Evolutionary conservation across 495 filamentous ascomycete genomes (phyloP).

Genomic region (Aspergillus egyptiacus): DNA sequence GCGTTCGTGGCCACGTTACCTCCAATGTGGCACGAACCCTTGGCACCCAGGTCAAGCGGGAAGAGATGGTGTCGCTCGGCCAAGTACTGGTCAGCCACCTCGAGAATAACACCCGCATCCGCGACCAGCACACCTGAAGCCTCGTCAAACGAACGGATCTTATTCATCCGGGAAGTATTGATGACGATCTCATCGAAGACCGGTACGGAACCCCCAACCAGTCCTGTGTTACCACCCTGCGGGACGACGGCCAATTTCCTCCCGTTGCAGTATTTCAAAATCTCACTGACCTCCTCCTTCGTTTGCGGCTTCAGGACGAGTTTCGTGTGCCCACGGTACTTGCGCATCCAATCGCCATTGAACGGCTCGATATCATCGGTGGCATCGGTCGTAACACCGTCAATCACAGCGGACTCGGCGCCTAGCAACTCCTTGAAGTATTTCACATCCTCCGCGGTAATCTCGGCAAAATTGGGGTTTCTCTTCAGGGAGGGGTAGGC

Average conservation of each 20-base stretch:
- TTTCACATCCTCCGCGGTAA: constrained; percentile 70
- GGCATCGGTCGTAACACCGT: constrained; percentile 68
- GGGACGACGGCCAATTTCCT: constrained; percentile 90
- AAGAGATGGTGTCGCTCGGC: constrained; percentile 78
- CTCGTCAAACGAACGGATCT: constrained; percentile 84
- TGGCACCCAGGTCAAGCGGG: constrained; percentile 91
- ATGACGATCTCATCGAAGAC: constrained; percentile 98
- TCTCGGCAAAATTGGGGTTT: constrained; percentile 60
- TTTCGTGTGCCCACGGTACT: constrained; percentile 85
- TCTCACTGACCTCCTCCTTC: constrained; percentile 79
- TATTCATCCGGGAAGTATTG: constrained; percentile 80
- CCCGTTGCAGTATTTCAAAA: constrained; percentile 90
- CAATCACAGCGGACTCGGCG: constrained; percentile 69
- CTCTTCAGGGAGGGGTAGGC: constrained; percentile 79
- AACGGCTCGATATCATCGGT: constrained; percentile 80
- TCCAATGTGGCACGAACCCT: constrained; percentile 94
- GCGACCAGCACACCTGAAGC: constrained; percentile 85
- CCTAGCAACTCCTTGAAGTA: constrained; percentile 75
- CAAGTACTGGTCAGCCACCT: constrained; percentile 77
- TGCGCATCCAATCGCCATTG: constrained; percentile 98
- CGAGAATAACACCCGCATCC: constrained; percentile 87
- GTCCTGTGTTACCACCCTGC: constrained; percentile 92
- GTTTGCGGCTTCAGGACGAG: constrained; percentile 79
- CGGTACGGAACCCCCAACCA: constrained; percentile 91
- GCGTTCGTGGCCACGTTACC: constrained; percentile 99